phyloP scores from a whole-genome alignment of 805 yeast genomes.

The Teunomyces lycoperdinae region DNA sequence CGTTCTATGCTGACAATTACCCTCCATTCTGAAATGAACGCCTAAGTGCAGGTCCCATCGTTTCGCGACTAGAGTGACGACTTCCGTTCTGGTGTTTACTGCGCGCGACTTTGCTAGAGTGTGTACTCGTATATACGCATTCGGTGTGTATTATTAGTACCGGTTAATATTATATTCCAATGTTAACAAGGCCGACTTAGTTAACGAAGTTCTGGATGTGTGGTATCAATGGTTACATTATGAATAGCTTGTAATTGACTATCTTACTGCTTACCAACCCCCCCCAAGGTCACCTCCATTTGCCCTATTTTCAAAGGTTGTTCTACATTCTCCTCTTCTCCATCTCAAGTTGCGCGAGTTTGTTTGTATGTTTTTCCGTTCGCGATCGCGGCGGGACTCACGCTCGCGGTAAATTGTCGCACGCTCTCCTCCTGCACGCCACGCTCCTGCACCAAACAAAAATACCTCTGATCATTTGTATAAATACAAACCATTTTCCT shows the following conservation, averaged over 20 bases:
- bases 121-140: background rate
- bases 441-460: constrained; percentile 2
- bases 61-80: background rate
- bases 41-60: background rate
- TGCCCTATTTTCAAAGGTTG: too few species aligned
- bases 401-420: constrained; percentile 4
- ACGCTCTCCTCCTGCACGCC: constrained; percentile 4
- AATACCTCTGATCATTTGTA: background rate
- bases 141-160: background rate
- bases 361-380: constrained; percentile 3
- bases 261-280: too few species aligned
- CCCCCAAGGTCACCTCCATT: too few species aligned
- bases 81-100: constrained; percentile 2
- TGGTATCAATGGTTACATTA: too few species aligned
- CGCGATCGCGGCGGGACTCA: background rate
- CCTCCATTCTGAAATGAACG: background rate
- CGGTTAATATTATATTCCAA: background rate
- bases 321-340: constrained; percentile 1
- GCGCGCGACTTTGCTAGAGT: background rate
- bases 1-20: background rate
- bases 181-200: background rate
- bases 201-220: background rate
- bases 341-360: background rate
- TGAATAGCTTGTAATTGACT: too few species aligned
- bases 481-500: constrained; percentile 4